Conservation (phyloP, 2,329 filamentous ascomycete species). For the Botryotinia convoluta region DNA sequence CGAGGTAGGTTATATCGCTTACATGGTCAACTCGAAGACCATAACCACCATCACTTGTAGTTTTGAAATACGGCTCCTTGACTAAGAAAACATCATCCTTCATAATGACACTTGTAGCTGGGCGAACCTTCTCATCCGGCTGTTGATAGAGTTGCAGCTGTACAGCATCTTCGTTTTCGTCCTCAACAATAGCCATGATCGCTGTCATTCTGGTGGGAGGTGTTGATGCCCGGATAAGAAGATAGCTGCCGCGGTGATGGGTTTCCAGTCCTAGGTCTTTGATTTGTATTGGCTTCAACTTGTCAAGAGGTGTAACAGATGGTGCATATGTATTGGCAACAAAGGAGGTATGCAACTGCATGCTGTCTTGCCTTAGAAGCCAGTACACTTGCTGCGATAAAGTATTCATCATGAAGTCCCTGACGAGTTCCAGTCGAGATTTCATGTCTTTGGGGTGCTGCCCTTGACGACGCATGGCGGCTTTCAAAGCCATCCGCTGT, state of each 20-base stretch:
- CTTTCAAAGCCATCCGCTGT: constrained; percentile 10
- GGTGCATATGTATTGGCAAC: constrained; percentile 20
- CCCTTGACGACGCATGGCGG: constrained; percentile 12
- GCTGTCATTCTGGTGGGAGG: constrained; percentile 35
- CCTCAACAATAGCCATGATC: constrained; percentile 36
- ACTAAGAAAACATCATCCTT: constrained; percentile 43
- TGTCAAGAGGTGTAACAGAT: constrained; percentile 1
- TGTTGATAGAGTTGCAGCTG: constrained; percentile 46
- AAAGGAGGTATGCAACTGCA: constrained; percentile 9
- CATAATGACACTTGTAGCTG: constrained; percentile 39
- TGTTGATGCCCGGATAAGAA: constrained; percentile 31
- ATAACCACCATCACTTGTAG: constrained; percentile 41
- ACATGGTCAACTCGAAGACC: constrained; percentile 43
- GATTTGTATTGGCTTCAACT: constrained; percentile 28
- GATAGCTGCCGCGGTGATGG: constrained; percentile 43
- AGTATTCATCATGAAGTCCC: neutral
- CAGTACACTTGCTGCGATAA: neutral
- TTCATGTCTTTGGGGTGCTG: constrained; percentile 12
- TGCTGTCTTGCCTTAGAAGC: neutral
- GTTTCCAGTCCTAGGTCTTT: constrained; percentile 41
- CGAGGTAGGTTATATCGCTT: constrained; percentile 27
- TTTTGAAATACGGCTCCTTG: constrained; percentile 54
- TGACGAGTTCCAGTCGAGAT: constrained; percentile 11
- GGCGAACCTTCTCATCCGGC: constrained; percentile 39
- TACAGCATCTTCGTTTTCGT: constrained; percentile 29